Evolutionary conservation across 83 land plant species (phyloP), one percentile per base, ranked within the genome.

Genomic region (Picea abies): DNA sequence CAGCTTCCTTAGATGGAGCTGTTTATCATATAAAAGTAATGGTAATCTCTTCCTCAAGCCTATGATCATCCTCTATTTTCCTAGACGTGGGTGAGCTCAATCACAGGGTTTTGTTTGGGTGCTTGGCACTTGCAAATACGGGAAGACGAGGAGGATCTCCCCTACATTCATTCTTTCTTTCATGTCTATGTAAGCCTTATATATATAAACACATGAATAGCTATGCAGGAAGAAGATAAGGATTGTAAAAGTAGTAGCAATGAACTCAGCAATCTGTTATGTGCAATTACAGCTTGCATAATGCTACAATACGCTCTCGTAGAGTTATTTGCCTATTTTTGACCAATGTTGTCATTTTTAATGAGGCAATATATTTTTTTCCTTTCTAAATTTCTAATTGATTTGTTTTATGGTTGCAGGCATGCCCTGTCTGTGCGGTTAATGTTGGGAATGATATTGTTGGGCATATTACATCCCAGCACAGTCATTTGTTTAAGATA

Each of bases 371-470:
- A 16, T 29, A 41, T 73, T 73, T 72, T 22, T 73, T n/a, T 22
- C 49, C 17, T 22, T 72, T 41, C 52, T 72, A 6, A 72, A 29
- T 72, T 4, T 70, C 49, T 72, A 8, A 16, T 41, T 32, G 37
- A 72, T 73, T 37, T 73, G 22, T 56, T 56, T 56, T 56, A 56
- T 56, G 60, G 60, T 37, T 73, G 77, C 77, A 73, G 77, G 26
- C 52, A 73, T 73, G 77, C 26, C 77, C 77, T 73, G 77, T 73
- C 14, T 73, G 77, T 39, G 22, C 14, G 14, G 47, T 56, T 32
- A 73, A 73, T 73, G 39, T 73, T 73, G 77, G 77, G 52, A 72
- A 9, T 41, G 76, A 72, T 72, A 39, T 72, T 72, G 76, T 72
- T 41, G 76, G 76, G 76, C 76, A 72, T 41, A 72, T 72, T n/a